phyloP scores from a whole-genome alignment of 768 basidiomycete species.

The Auriscalpium vulgare region DNA sequence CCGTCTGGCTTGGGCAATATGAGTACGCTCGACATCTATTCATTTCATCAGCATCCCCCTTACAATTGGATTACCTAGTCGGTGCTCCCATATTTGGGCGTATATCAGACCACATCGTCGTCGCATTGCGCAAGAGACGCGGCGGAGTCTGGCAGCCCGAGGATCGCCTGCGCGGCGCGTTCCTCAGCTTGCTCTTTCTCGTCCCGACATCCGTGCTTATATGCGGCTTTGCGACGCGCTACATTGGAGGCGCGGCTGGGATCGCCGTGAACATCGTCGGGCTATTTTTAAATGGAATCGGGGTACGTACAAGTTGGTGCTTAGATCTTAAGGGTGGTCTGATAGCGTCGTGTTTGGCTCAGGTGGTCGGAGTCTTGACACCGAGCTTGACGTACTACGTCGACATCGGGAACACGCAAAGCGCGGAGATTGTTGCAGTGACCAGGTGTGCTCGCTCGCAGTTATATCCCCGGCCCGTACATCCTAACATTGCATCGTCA shows the following conservation, averaged over 20 bases:
- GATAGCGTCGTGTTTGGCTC: background rate
- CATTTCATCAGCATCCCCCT: background rate
- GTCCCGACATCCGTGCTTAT: constrained; percentile 44
- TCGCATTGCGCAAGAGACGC: constrained; percentile 39
- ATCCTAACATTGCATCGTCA: no score
- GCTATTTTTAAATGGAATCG: constrained; percentile 59
- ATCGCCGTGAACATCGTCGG: constrained; percentile 43
- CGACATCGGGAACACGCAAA: no score
- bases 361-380: constrained; percentile 51
- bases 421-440: no score
- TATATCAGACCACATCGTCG: constrained; percentile 47
- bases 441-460: no score
- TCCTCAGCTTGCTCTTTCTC: constrained; percentile 38
- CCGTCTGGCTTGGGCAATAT: constrained; percentile 52
- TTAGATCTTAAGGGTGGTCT: background rate
- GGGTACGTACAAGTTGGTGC: constrained; percentile 32
- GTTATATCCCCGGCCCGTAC: no score
- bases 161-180: constrained; percentile 51
- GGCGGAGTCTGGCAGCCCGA: constrained; percentile 59
- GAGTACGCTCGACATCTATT: constrained; percentile 28
- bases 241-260: constrained; percentile 41
- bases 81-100: constrained; percentile 54
- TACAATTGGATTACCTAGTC: constrained; percentile 25
- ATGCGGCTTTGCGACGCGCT: constrained; percentile 42
- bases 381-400: constrained; percentile 42